Conservation (phyloP, 164 flowering plant species). For the Magnolia sinica region DNA sequence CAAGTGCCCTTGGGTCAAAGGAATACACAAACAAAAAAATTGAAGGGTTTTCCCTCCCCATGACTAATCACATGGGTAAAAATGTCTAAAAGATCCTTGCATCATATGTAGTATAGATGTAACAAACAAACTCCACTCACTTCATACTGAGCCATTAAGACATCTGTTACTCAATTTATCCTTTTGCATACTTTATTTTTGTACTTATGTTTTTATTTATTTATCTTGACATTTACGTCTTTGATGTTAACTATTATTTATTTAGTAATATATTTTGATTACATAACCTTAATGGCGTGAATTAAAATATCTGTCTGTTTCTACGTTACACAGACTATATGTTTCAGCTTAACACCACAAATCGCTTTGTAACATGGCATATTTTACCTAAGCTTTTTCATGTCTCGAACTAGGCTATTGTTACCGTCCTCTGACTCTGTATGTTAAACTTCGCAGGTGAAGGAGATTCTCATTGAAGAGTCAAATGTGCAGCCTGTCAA, state of each 20-base stretch:
- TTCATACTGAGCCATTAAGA: too few relatives aligned
- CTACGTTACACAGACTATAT: not conserved
- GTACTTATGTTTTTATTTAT: too few relatives aligned
- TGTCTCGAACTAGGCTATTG: not conserved
- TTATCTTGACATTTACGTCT: not conserved
- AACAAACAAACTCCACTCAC: too few relatives aligned
- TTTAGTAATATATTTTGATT: not conserved
- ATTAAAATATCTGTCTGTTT: not conserved
- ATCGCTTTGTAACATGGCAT: not conserved
- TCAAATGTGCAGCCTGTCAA: conserved; percentile 98
- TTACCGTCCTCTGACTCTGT: not conserved
- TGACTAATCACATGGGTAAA: too few relatives aligned
- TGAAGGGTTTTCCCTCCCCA: too few relatives aligned
- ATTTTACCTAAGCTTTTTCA: not conserved
- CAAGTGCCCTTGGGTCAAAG: too few relatives aligned
- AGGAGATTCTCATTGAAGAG: conserved; percentile 93
- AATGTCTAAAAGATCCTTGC: too few relatives aligned
- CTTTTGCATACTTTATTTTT: not conserved
- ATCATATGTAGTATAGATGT: too few relatives aligned
- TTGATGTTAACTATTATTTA: not conserved
- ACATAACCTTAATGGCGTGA: not conserved
- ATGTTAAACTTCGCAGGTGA: conserved; percentile 45
- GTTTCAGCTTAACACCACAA: not conserved
- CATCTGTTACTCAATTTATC: not conserved
- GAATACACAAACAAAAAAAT: too few relatives aligned